A percentile compares a stretch with the other conserved stretches of the same genome.
phyloP scores from a whole-genome alignment of 2,329 filamentous ascomycete genomes.

The Colletotrichum sp. region DNA sequence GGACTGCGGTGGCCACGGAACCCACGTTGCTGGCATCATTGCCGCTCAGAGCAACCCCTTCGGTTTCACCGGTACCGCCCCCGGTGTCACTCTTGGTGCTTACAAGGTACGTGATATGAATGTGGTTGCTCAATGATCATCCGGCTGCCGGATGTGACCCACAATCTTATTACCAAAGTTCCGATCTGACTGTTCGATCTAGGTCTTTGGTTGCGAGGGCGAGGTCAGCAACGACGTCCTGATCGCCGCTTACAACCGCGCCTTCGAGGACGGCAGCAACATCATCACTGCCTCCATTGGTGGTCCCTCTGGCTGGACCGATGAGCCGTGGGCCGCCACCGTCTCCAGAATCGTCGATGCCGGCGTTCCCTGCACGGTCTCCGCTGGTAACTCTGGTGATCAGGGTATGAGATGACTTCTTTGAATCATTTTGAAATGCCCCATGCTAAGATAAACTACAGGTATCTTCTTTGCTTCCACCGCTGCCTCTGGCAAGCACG shows the following conservation, averaged over 20 bases:
- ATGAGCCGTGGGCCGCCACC: constrained; percentile 54
- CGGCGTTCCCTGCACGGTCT: constrained; percentile 57
- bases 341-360: constrained; percentile 57
- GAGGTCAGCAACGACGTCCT: constrained; percentile 59
- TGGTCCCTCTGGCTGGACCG: constrained; percentile 55
- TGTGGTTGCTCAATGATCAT: background rate
- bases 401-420: constrained; percentile 29
- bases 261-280: constrained; percentile 63
- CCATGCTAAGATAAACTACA: background rate
- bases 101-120: constrained; percentile 40
- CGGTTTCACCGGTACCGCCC: constrained; percentile 62
- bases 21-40: constrained; percentile 67
- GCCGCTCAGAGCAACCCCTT: constrained; percentile 59
- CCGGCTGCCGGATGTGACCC: background rate
- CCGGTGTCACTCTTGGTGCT: constrained; percentile 58
- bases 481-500: constrained; percentile 51
- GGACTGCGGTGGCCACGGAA: constrained; percentile 64
- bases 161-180: background rate
- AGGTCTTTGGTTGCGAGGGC: constrained; percentile 60
- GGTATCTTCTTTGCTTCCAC: constrained; percentile 52
- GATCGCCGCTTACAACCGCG: constrained; percentile 63
- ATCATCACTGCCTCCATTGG: constrained; percentile 63
- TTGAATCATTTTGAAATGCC: background rate
- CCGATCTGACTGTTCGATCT: background rate
- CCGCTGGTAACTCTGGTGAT: constrained; percentile 56